A percentile compares a stretch with the other conserved stretches of the same genome.
phyloP scores from a whole-genome alignment of 2,329 filamentous ascomycete genomes.

The Venturia asperata region DNA sequence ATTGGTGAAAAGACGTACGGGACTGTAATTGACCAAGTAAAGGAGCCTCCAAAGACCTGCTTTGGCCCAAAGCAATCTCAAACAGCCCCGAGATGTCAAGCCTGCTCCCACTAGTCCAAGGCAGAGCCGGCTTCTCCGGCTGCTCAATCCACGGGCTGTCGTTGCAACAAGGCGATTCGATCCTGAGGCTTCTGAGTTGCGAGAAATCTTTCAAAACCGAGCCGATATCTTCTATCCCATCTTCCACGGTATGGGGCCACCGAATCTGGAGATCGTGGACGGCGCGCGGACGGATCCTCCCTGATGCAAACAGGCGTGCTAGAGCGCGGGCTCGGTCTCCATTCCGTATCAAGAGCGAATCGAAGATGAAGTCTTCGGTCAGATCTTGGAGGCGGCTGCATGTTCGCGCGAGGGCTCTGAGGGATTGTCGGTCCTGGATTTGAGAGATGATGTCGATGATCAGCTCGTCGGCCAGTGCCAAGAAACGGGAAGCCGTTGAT shows the following conservation, averaged over 20 bases:
- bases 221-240: constrained; percentile 11
- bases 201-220: background rate
- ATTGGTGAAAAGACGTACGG: background rate
- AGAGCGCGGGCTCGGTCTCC: background rate
- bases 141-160: background rate
- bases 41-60: background rate
- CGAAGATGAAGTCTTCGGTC: constrained; percentile 13
- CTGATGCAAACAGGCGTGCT: background rate
- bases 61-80: background rate
- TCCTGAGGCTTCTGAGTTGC: constrained; percentile 11
- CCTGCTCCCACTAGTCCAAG: constrained; percentile 2
- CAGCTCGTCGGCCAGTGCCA: constrained; percentile 13
- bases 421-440: constrained; percentile 1
- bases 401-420: constrained; percentile 1
- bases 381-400: constrained; percentile 12
- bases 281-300: background rate
- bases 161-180: constrained; percentile 18
- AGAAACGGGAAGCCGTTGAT: background rate
- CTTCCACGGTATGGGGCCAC: background rate
- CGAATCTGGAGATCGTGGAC: constrained; percentile 14
- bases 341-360: constrained; percentile 5
- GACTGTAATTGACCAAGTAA: constrained; percentile 2
- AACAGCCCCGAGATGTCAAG: background rate
- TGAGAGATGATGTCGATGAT: constrained; percentile 1
- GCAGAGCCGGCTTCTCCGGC: constrained; percentile 1